Evolutionary conservation across 805 yeast species (phyloP), one percentile per base, ranked within the genome.

Genomic region (Scheffersomyces ergatensis): DNA sequence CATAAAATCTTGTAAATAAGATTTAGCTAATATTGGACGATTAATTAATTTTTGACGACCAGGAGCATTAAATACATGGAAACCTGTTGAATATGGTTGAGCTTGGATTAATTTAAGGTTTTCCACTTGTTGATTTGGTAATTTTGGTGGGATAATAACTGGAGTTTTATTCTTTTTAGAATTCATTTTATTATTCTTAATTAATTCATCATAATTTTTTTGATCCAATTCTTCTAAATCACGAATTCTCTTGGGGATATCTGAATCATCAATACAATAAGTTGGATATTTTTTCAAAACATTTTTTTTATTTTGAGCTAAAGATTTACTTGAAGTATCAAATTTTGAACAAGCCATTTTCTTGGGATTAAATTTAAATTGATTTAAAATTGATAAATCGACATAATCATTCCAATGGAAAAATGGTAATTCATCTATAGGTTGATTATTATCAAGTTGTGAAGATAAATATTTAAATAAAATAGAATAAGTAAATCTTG

Each of bases 1-100:
- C 67, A 68, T 68, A 38, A 72, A 68, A 31, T 70, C 71, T 37
- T 67, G 50, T 4, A 75, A 49, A 39, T 60, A 73, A 11, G 75
- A 65, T 40, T 57, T 62, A 3, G 67, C 55, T n/a, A 67, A 65
- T 3, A 69, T 27, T 2, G 55, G 47, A 34, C 67, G 63, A 17
- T 52, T 32, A 4, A 49, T 48, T 34, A 47, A 55, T 1, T 56
- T 48, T 0, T 69, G 53, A 30, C 72, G 57, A 18, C 65, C 67
- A 1, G 68, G 50, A 43, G 62, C 52, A n/a, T 38, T 36, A 38
- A 54, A 62, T 1, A 74, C 56, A 46, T 72, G 76, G 45, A 69
- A 70, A 0, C 75, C 74, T 1, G 71, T 41, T 23, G 57, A 45
- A n/a, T 34, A 33, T 14, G 38, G 38, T 2, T 24, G n/a, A n/a